Percentiles rank a stretch among this genome's conserved stretches.
Evolutionary conservation across 306 rosid species (phyloP).

Genomic region (Acacia melanoxylon): DNA sequence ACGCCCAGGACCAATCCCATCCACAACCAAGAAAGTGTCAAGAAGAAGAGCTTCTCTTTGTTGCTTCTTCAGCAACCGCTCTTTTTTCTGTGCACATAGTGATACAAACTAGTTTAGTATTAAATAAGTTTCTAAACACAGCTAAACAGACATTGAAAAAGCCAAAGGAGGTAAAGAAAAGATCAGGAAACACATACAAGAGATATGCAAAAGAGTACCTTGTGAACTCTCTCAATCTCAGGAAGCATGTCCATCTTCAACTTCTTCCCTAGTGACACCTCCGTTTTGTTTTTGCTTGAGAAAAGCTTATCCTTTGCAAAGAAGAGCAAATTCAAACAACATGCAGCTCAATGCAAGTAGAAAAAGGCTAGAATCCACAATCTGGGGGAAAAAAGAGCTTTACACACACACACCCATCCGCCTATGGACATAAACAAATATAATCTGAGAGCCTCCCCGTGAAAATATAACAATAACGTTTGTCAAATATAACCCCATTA

Average conservation of each 20-base stretch:
- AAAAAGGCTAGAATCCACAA: not conserved
- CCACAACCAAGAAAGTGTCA: conserved; percentile 69
- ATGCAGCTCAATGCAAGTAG: conserved; percentile 5
- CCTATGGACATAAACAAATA: not conserved
- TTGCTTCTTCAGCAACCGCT: conserved; percentile 81
- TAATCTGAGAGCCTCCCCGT: not conserved
- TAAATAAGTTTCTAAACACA: conserved; percentile 16
- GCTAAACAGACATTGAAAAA: conserved; percentile 3
- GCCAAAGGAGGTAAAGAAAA: not conserved
- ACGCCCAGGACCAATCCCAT: conserved; percentile 90
- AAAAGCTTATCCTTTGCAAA: conserved; percentile 79
- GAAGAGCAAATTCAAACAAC: conserved; percentile 40
- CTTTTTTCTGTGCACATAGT: conserved; percentile 71
- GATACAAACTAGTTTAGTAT: conserved; percentile 17
- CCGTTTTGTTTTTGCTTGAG: conserved; percentile 75
- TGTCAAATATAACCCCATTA: conserved; percentile 3
- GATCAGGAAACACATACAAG: not conserved
- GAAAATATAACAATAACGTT: not conserved
- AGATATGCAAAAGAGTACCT: conserved; percentile 49
- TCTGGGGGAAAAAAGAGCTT: not conserved
- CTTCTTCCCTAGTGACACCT: conserved; percentile 83
- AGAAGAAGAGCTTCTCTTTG: conserved; percentile 97
- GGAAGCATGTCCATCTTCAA: conserved; percentile 89
- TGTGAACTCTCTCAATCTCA: conserved; percentile 92
- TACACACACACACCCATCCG: not conserved